Base-by-base conservation (phyloP, 495 filamentous ascomycete genomes). In the Penicillium subrubescens region DNA sequence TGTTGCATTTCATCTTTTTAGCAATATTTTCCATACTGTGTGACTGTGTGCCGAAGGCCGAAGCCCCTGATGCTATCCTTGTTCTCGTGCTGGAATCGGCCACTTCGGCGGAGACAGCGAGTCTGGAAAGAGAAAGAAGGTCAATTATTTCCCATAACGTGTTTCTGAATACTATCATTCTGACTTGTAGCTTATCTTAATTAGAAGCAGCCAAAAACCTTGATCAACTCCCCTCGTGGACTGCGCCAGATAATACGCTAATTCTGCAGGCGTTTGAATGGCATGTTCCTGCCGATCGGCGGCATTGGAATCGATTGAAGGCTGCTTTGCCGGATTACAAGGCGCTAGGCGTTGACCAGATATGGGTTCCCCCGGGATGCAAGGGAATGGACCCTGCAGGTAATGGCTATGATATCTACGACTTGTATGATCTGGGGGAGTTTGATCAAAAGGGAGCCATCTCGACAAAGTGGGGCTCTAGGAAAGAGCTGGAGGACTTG, bases 401-500 rank as follows among this genome's bases (percentile, higher is more conserved):
- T 12, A 91, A 90, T 67, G 90, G 90, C n/a, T 92, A 92, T 70
- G 90, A 92, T 72, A 83, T 90, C 67, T 92, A 92, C 61, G 89
- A 92, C 67, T 74, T 93, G 5, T 93, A 89, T 66, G 90, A 93
- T 59, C 73, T 92, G 25, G 90, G 90, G 37, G 90, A 93, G 67
- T 93, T 92, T 66, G 84, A 92, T 67, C 90, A 92, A 66, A 91
- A 92, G 66, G 87, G 87, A 41, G 70, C 76, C 1, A 71, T 79
- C 12, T 76, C 78, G n/a, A 91, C 89, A 19, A 91, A 91, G 77
- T 93, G 88, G 88, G 90, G 90, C n/a, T 82, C 78, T 21, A 89
- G 85, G 61, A 81, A 83, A 23, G 87, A 92, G 43, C 73, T 93
- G 21, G 62, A 86, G n/a, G 72, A 77, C 8, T 70, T 93, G 46